Base-by-base conservation (phyloP, 345 rosid genomes). In the Mallotus nudiflorus region DNA sequence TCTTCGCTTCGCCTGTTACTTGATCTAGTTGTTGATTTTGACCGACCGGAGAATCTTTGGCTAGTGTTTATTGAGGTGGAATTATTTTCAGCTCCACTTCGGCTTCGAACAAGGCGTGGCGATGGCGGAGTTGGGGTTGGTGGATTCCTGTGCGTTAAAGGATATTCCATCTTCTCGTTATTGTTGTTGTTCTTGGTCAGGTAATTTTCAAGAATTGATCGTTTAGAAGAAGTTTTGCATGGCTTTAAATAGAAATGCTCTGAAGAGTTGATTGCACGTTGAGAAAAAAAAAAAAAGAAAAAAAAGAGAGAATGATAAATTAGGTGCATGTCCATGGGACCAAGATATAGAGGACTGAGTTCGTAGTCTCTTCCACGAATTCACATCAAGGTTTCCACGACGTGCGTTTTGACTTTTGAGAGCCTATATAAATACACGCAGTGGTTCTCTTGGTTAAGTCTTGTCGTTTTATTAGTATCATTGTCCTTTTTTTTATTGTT, bases 1-100 rank as follows among this genome's bases (percentile, higher is more conserved):
- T 70, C 76, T 31, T 73, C 65, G 49, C 58, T 37, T 31, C 18
- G 58, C 31, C 19, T 46, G 27, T 37, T 73, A 62, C 82, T 72
- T 24, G 82, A 77, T 61, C 75, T 78, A 5, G 85, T 52, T 3
- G 84, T 82, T 37, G 89, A 85, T 56, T 73, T 85, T 53, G 87
- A 82, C 22, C 88, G 78, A 62, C 0, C 4, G 10, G 20, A 7
- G 27, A 53, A 61, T 31, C 82, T 74, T 74, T 65, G 83, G 77
- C 56, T 72, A 0, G 62, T 44, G 52, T 19, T 59, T 1, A 55
- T 37, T 4, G 73, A 27, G 49, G 25, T 63, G 16, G 78, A 20
- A 18, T n/a, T 52, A 48, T 69, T 73, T 75, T 80, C 77, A 51
- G 78, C 62, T 57, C 82, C 82, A 60, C 92, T 88, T 49, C 81